Percentiles rank a stretch among this genome's conserved stretches.
Conservation (phyloP, 2,329 filamentous ascomycete species). For the Waltergamsia citrina region DNA sequence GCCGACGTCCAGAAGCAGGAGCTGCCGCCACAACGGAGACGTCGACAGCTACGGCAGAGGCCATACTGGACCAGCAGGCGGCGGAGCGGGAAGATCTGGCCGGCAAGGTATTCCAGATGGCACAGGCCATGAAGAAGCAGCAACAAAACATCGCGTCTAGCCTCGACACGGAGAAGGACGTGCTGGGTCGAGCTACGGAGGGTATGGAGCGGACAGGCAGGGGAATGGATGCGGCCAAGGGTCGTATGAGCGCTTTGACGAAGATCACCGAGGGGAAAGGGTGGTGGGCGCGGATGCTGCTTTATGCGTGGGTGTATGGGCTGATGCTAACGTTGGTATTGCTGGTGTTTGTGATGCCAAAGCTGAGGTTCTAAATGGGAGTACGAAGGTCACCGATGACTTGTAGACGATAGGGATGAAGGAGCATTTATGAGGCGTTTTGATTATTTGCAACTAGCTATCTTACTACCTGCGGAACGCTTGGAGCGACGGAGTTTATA, state of each 20-base stretch:
- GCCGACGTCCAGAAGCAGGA: conserved; percentile 16
- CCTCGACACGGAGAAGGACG: conserved; percentile 62
- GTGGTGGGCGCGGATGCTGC: conserved; percentile 74
- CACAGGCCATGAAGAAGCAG: conserved; percentile 65
- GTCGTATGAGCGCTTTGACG: conserved; percentile 66
- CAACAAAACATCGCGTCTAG: conserved; percentile 62
- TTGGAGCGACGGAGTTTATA: background rate
- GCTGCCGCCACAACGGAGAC: conserved; percentile 13
- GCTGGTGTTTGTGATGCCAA: conserved; percentile 79
- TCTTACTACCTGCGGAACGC: too few species aligned
- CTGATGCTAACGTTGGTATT: conserved; percentile 70
- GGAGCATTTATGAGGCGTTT: too few species aligned
- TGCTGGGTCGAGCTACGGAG: conserved; percentile 60
- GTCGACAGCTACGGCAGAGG: conserved; percentile 51
- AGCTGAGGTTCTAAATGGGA: conserved; percentile 61
- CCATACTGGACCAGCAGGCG: conserved; percentile 66
- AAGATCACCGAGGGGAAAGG: conserved; percentile 82
- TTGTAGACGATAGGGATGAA: background rate
- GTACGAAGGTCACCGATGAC: background rate
- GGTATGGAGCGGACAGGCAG: conserved; percentile 69
- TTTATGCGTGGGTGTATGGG: conserved; percentile 77
- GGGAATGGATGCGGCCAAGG: conserved; percentile 67
- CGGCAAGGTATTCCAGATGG: conserved; percentile 71
- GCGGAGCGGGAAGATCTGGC: conserved; percentile 78
- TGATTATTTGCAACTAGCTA: too few species aligned